Evolutionary conservation across 1,284 basidiomycete species (phyloP), one percentile per base, ranked within the genome.

Genomic region (Tetrapyrgos nigripes): DNA sequence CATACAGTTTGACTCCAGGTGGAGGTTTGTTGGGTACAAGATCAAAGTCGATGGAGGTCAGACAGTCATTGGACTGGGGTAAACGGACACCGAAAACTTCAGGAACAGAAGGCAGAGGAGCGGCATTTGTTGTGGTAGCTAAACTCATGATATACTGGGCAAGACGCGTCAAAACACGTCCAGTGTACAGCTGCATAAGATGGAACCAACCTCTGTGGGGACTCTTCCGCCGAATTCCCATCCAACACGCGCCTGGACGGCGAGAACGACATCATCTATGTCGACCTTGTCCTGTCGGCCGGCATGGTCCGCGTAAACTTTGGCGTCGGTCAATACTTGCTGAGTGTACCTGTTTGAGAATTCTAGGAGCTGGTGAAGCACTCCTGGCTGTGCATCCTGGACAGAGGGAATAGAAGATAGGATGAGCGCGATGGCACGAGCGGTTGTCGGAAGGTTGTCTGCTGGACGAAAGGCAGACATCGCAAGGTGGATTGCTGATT

Each of bases 271-370:
- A 74, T 99, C 97, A 59, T 98, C 94, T 77, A 93, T 87, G 62
- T 96, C 93, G 48, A 96, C 83, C 73, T 89, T 92, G 57, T 88
- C 88, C 1, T 86, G 74, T 45, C 90, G 81, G 17, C 89, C 90
- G 4, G 94, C 96, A 72, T 99, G 97, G 67, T 98, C 97, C 1
- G 96, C 91, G 71, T 98, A 97, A 24, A 96, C 87, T 61, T 93
- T 87, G 11, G 96, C 94, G 71, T 97, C 94, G 6, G 89, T 89
- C 45, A 99, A 79, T 14, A 98, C 91, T 64, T 98, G 96, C 27
- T 91, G 84, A 0, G 96, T 96, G 76, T 99, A 99, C 76, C 97
- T 84, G 73, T 98, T 91, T 0, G 97, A 89, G 72, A 99, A 98
- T 76, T 99, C 97, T 56, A 98, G 86, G 4, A 99, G 85, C 72